phyloP scores from a whole-genome alignment of 208 protist genomes.

The Angomonas ambiguus region DNA sequence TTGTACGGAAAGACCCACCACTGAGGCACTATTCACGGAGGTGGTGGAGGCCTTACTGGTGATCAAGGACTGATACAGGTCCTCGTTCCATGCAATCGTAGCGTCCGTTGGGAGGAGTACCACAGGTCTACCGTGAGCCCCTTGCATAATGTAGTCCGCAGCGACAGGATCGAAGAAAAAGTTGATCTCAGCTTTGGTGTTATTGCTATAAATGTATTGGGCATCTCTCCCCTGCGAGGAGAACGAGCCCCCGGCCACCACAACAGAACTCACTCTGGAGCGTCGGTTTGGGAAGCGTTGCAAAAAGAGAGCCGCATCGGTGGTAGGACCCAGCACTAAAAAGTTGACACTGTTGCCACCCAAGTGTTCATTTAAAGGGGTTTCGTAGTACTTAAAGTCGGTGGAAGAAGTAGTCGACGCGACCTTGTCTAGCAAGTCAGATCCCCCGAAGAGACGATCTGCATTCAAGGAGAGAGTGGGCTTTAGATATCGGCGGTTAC shows the following conservation, averaged over 20 bases:
- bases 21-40: conserved; percentile 6
- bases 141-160: conserved; percentile 45
- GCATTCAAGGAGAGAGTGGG: conserved; percentile 11
- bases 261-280: conserved; percentile 25
- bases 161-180: conserved; percentile 64
- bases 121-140: conserved; percentile 39
- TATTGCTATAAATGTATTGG: conserved; percentile 33
- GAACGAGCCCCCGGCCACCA: conserved; percentile 56
- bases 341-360: conserved; percentile 26
- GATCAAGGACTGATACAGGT: conserved; percentile 32
- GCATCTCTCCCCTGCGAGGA: conserved; percentile 24
- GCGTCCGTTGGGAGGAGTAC: conserved; percentile 49
- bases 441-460: conserved; percentile 30
- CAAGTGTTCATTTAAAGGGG: conserved; percentile 27
- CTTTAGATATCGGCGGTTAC: conserved; percentile 10
- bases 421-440: conserved; percentile 17
- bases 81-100: conserved; percentile 24
- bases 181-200: conserved; percentile 50
- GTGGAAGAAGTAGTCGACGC: not conserved
- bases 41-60: not conserved
- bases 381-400: conserved; percentile 17
- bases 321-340: conserved; percentile 53
- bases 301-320: conserved; percentile 64
- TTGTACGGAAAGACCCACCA: conserved; percentile 17
- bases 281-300: conserved; percentile 17